Conservation (phyloP, 225 moss, liverwort and hornwort species). For the Polytrichum formosum region DNA sequence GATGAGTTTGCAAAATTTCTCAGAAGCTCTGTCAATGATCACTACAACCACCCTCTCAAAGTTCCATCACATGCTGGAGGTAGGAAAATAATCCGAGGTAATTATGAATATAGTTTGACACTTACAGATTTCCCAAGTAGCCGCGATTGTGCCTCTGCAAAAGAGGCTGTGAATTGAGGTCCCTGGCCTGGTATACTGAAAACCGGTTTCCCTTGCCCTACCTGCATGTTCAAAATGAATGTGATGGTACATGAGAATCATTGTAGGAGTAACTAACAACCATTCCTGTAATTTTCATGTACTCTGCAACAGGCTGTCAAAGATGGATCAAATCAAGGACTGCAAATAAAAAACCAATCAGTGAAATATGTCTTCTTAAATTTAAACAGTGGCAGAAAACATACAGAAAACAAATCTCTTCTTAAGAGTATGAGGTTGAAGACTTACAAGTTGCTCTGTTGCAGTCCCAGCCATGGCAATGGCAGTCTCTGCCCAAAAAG, state of each 20-base stretch:
- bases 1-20: neutral
- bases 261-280: too few relatives aligned
- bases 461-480: constrained; percentile 96
- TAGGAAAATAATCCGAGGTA: neutral
- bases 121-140: constrained; percentile 83
- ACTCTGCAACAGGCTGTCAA: too few relatives aligned
- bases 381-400: neutral
- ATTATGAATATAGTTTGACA: constrained; percentile 2
- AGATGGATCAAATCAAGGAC: too few relatives aligned
- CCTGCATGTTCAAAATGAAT: constrained; percentile 41
- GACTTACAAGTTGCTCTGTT: constrained; percentile 81
- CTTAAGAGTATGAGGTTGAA: neutral
- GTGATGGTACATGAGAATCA: too few relatives aligned
- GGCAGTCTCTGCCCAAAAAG: constrained; percentile 70
- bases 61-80: constrained; percentile 3
- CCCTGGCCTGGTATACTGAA: constrained; percentile 81
- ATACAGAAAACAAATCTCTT: neutral
- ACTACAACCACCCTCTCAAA: neutral
- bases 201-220: constrained; percentile 83
- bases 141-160: constrained; percentile 85
- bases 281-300: too few relatives aligned
- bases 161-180: constrained; percentile 77
- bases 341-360: too few relatives aligned
- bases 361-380: neutral
- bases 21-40: neutral